Conservation (phyloP, 2,329 filamentous ascomycete genomes). For the Aspergillus sp. region DNA sequence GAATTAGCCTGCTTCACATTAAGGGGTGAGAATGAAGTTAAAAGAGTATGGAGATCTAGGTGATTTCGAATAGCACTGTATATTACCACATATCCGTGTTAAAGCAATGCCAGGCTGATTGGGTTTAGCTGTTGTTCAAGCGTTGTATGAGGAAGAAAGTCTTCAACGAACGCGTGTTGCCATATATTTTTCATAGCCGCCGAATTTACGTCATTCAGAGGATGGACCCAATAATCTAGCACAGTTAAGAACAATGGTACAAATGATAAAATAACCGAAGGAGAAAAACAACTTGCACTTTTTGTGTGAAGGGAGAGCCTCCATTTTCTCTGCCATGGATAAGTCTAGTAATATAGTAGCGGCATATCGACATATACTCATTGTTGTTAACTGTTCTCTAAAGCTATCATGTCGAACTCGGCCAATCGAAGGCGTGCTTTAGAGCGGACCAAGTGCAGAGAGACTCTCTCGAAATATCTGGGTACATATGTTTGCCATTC, state of each 20-base stretch:
- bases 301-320: background rate
- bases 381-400: no score
- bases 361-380: background rate
- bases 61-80: no score
- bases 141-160: background rate
- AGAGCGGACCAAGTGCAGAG: no score
- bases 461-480: no score
- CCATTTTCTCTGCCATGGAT: background rate
- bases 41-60: no score
- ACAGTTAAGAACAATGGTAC: background rate
- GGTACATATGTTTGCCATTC: no score
- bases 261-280: background rate
- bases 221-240: background rate
- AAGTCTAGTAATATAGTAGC: background rate
- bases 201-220: background rate
- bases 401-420: no score
- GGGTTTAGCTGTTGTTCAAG: background rate
- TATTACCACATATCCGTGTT: background rate
- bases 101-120: background rate
- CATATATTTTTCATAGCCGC: background rate
- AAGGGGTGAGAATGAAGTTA: no score
- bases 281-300: background rate
- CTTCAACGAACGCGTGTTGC: background rate
- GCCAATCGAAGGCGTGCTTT: no score
- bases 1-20: no score